phyloP scores from a whole-genome alignment of 441 rosid genomes.

The Erodium chrysanthum region DNA sequence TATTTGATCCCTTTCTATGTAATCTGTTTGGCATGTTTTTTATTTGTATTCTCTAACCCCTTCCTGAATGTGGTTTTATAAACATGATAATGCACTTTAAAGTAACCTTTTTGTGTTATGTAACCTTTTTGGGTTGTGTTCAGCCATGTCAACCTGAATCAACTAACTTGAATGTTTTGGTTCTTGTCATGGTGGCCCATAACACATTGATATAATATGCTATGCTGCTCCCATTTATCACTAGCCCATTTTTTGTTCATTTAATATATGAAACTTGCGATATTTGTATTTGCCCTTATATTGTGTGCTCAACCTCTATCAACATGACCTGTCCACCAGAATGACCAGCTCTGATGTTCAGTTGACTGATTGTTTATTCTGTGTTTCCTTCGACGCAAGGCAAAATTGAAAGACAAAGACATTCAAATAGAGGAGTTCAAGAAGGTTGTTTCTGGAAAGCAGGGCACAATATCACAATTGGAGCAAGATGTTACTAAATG shows the following conservation, averaged over 20 bases:
- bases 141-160: not conserved
- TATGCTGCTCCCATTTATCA: not conserved
- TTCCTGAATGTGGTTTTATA: not conserved
- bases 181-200: not conserved
- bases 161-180: not conserved
- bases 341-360: not conserved
- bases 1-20: not conserved
- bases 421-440: slow-evolving; percentile 48
- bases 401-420: slow-evolving; percentile 53
- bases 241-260: slow-evolving; percentile 9
- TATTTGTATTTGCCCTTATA: not conserved
- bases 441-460: slow-evolving; percentile 42
- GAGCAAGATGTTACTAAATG: slow-evolving; percentile 64
- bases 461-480: slow-evolving; percentile 47
- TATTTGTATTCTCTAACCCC: not conserved
- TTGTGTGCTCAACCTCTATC: not conserved
- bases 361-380: slow-evolving; percentile 1
- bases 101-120: not conserved
- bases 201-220: not conserved
- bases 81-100: not conserved
- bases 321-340: not conserved
- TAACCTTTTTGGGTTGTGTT: not conserved
- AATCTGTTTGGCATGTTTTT: not conserved
- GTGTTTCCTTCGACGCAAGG: slow-evolving; percentile 35
- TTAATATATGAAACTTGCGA: not conserved